These are phyloP conservation scores for Sclerotinia trifoliorum DNA, from an alignment of 2,329 filamentous ascomycete genomes.

Conservation along the genomic window DNA sequence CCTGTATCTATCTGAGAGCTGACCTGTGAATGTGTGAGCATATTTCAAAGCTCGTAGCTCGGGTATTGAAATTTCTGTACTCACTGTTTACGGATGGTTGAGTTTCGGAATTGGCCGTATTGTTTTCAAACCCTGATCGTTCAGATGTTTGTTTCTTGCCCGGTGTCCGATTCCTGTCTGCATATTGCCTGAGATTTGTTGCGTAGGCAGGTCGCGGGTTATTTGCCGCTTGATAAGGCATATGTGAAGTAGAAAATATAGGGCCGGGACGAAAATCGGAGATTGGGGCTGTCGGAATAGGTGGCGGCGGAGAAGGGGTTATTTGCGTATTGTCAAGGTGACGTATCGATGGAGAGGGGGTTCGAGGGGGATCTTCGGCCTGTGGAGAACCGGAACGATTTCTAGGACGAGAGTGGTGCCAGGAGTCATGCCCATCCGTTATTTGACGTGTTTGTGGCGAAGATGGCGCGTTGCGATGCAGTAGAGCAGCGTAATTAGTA, in stretches of 20 bases:
- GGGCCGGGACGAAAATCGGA: slow-evolving; percentile 19
- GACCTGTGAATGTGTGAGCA: slow-evolving; percentile 4
- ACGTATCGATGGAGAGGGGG: slow-evolving; percentile 16
- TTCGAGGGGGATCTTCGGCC: slow-evolving; percentile 3
- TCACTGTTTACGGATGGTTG: slow-evolving; percentile 17
- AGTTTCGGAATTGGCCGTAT: not conserved
- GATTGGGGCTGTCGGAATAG: slow-evolving; percentile 23
- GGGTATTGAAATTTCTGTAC: not conserved
- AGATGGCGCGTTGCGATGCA: slow-evolving; percentile 5
- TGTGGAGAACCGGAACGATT: slow-evolving; percentile 20
- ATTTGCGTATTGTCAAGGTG: slow-evolving; percentile 20
- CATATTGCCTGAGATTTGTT: slow-evolving; percentile 23
- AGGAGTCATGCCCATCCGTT: slow-evolving; percentile 20
- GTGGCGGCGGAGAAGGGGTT: slow-evolving; percentile 22
- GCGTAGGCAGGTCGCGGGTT: slow-evolving; percentile 15
- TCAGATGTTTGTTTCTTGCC: slow-evolving; percentile 8
- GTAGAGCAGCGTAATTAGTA: slow-evolving; percentile 18
- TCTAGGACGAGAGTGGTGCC: slow-evolving; percentile 20
- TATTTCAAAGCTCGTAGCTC: not conserved
- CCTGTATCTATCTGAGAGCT: slow-evolving; percentile 19
- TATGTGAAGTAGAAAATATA: slow-evolving; percentile 18
- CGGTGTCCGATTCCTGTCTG: slow-evolving; percentile 16
- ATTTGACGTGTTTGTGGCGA: slow-evolving; percentile 22
- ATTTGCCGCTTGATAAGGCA: slow-evolving; percentile 19
- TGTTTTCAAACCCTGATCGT: slow-evolving; percentile 10